Evolutionary conservation across 2,329 filamentous ascomycete species (phyloP), one percentile per base, ranked within the genome.

Genomic region (Aspergillus fumigatiaffinis): DNA sequence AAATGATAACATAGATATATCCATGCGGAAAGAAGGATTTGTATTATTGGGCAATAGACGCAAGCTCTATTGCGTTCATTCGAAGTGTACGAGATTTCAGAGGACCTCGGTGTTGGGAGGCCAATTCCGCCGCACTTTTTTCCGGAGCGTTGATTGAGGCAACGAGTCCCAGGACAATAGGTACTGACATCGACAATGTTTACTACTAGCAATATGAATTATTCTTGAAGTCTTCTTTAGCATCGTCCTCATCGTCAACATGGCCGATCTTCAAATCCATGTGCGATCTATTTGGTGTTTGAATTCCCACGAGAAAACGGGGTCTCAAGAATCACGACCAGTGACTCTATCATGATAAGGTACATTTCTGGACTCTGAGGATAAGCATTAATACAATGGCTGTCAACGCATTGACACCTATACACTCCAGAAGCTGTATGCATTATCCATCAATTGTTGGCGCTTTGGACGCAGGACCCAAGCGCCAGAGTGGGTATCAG

Each of bases 401-500:
- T 38, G 10, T 10, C n/a, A 46, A 14, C 3, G 21, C 20, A 46
- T 9, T 21, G 14, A 20, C 10, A 25, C 3, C 25, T 47, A 20
- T 25, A 47, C 5, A 14, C 21, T 14, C 5, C 20, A 26, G 9
- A 21, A 25, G 12, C 23, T 21, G 23, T 14, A 14, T 54, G 55
- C 52, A 49, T 38, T 44, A 50, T 35, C 4, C 4, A 17, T 35
- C 20, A 25, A 32, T 35, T 21, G 50, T 47, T 44, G 52, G 58
- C 50, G 46, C 49, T 52, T 54, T 26, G 42, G 49, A 46, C 29
- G 26, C n/a, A n/a, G n/a, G 42, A 51, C 51, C 52, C 38, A 17
- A 20, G 46, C 46, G 55, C 51, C 46, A 51, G 51, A 49, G 57
- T 56, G 57, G 54, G 47, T 50, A 53, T 47, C 29, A 23, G 38